Base-by-base conservation (phyloP, 202 grass and related monocot genomes). In the Tripidium arundinaceum region DNA sequence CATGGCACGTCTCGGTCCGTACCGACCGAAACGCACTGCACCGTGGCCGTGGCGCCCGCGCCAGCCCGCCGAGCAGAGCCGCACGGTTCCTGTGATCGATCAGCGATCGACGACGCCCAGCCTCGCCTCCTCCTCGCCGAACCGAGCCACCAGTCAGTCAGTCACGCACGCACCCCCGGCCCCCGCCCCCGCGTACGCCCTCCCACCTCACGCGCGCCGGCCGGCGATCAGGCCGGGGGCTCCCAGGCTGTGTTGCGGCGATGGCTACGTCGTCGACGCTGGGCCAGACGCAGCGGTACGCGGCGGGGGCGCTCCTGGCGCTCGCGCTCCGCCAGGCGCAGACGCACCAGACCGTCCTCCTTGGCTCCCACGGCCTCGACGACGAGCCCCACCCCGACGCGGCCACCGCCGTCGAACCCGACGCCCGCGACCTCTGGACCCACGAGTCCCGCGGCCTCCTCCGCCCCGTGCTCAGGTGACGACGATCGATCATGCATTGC, bases 291-390 rank as follows among this genome's bases (percentile, higher is more conserved):
- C 92, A 95, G 86, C 78, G 90, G n/a, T 98, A 98, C 88, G 95
- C 95, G 15, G 92, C 92, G 41, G 95, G 89, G 13, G 95, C 95
- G 21, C 90, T 98, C 25, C 88, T 98, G 19, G 95, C 95, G 1
- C 82, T 98, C 50, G 83, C 95, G 65, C 88, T 98, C 79, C 92
- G 90, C 29, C 95, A 98, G 88, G 95, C 95, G 36, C 92, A 98
- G 92, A 98, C 89, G 79, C 88, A 93, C 84, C 95, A 95, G 82
- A 84, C 84, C 46, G 79, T 83, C 42, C 92, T 84, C 42, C 95
- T 98, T 21, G 95, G 94, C 77, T 83, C 74, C 81, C 87, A 90
- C 50, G 77, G 54, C 40, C 59, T 81, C 74, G 85, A 89, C 29
- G 76, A 86, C 27, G 81, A 80, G 41, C 73, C 82, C 12, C 68